phyloP scores from a whole-genome alignment of 106 monocot species.

The Acanthochlamys bracteata region DNA sequence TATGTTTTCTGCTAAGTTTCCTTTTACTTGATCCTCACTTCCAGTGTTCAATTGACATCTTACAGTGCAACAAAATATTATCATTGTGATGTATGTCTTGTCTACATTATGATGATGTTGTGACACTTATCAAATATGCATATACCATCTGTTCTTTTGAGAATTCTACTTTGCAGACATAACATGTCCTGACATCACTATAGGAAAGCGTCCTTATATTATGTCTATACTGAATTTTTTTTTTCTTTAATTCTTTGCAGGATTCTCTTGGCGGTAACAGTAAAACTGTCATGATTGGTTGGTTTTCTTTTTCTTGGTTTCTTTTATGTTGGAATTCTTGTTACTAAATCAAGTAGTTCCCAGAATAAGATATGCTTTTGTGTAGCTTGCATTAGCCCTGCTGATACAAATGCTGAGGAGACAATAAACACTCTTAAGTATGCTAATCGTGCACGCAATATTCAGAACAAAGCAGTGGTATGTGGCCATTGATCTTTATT shows the following conservation, averaged over 20 bases:
- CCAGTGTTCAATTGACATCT: too few relatives aligned
- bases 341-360: too few relatives aligned
- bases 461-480: constrained; percentile 98
- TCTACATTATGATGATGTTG: too few relatives aligned
- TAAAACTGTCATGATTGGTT: constrained; percentile 98
- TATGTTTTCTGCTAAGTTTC: too few relatives aligned
- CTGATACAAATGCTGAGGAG: constrained; percentile 95
- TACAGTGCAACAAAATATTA: too few relatives aligned
- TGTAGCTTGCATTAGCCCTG: constrained; percentile 94
- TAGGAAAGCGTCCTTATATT: background rate
- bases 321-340: background rate
- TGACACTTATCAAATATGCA: too few relatives aligned
- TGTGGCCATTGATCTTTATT: constrained; percentile 2
- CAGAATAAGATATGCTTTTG: background rate
- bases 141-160: background rate
- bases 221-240: background rate
- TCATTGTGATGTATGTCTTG: too few relatives aligned
- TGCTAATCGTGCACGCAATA: constrained; percentile 96
- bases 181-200: background rate
- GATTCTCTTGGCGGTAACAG: constrained; percentile 99
- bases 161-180: background rate
- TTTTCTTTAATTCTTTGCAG: constrained; percentile 20
- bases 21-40: too few relatives aligned
- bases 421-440: constrained; percentile 97
- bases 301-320: constrained; percentile 2